These are phyloP conservation scores for Didymella pinodella DNA, from an alignment of 2,329 filamentous ascomycete genomes.

Conservation along the genomic window DNA sequence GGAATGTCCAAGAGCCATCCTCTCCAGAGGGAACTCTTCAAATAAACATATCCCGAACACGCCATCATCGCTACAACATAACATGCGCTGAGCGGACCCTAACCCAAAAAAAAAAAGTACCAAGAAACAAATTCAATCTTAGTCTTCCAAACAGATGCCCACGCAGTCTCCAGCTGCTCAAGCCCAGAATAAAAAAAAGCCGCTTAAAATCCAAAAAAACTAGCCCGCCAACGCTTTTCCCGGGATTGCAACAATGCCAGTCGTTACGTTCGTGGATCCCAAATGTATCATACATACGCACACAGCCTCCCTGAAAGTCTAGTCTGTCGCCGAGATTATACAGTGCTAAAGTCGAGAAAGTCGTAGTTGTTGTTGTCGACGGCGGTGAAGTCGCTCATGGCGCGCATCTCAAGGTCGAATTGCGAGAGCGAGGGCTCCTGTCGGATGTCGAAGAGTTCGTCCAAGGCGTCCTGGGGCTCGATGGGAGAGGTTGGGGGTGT, in stretches of 20 bases:
- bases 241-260: conserved; percentile 30
- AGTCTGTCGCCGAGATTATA: conserved; percentile 24
- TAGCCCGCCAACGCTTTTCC: conserved; percentile 6
- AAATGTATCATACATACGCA: conserved; percentile 34
- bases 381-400: conserved; percentile 46
- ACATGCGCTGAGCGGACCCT: conserved; percentile 15
- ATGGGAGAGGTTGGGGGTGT: conserved; percentile 50
- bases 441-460: conserved; percentile 45
- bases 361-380: conserved; percentile 43
- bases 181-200: conserved; percentile 18
- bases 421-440: conserved; percentile 46
- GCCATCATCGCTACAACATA: conserved; percentile 18
- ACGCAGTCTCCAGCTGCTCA: conserved; percentile 16
- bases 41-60: conserved; percentile 9
- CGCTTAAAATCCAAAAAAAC: conserved; percentile 20
- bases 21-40: conserved; percentile 9
- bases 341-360: conserved; percentile 46
- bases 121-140: conserved; percentile 8
- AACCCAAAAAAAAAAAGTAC: neutral
- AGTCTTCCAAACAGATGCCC: conserved; percentile 15
- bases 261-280: conserved; percentile 40
- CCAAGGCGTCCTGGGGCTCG: conserved; percentile 44
- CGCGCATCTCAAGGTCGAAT: conserved; percentile 51
- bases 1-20: conserved; percentile 13
- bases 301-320: conserved; percentile 26